Evolutionary conservation across 2,329 filamentous ascomycete species (phyloP), one percentile per base, ranked within the genome.

Genomic region (Cercospora zeina): DNA sequence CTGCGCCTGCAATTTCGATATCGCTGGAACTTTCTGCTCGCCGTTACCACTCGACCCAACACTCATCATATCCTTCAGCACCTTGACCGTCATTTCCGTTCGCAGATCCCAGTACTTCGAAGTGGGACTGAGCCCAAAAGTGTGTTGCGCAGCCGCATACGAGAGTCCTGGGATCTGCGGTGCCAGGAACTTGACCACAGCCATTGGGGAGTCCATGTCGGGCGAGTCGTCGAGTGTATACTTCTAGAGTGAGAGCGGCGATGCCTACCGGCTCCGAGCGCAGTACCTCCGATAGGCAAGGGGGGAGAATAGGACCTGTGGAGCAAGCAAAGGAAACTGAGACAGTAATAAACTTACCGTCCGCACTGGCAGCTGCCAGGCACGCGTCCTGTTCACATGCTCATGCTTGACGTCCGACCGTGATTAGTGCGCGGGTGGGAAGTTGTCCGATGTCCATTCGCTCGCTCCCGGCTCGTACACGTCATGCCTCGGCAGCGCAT

Each of bases 61-160:
- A 13, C 75, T 73, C 56, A 91, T 74, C 59, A 91, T 79, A 0
- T 84, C 84, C 19, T 90, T 87, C n/a, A 96, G 74, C 14, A 95
- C 78, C 27, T 85, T 83, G 60, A 96, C 81, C 0, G 83, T 87
- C 59, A 97, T 72, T 61, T 89, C 88, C 13, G 89, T 93, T 56
- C 83, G 83, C 3, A 96, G 78, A 73, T 96, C 89, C 77, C 93
- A 87, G 78, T 95, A 91, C 51, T 86, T 84, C 4, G 88, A 85
- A 7, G 86, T 87, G 34, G 87, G 82, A 0, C 92, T 91, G 42
- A 89, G 76, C 30, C 82, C 83, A 7, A 96, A 79, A 2, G 87
- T 72, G 69, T 92, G 89, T 53, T 82, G 77, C 11, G 90, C 64
- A 1, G 85, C 81, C 1, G 87, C 83, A 65, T 85, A 85, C n/a